Percentiles rank a stretch among this genome's conserved stretches.
Conservation (phyloP, 768 basidiomycete species). For the Coprinopsis strossmayeri region DNA sequence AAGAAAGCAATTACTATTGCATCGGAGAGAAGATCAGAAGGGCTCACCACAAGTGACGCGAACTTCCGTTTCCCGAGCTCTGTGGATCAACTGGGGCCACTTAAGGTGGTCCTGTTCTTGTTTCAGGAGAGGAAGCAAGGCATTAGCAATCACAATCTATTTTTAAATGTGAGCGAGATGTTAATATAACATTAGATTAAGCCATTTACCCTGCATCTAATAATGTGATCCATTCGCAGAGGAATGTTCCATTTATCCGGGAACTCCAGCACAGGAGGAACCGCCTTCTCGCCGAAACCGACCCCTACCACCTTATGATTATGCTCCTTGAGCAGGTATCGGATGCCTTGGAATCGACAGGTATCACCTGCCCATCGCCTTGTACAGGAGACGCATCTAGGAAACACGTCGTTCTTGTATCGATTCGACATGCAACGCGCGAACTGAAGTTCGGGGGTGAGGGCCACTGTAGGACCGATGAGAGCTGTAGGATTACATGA, state of each 20-base stretch:
- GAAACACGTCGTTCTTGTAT: constrained; percentile 65
- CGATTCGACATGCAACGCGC: constrained; percentile 83
- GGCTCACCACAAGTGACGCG: constrained; percentile 78
- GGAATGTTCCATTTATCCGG: constrained; percentile 63
- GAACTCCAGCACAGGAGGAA: constrained; percentile 55
- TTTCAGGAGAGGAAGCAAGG: constrained; percentile 60
- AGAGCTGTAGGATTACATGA: background rate
- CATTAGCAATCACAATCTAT: constrained; percentile 61
- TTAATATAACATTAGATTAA: background rate
- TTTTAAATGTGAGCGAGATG: constrained; percentile 10
- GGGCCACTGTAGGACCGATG: constrained; percentile 11
- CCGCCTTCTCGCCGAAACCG: constrained; percentile 67
- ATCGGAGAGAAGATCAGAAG: constrained; percentile 8
- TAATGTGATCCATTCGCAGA: constrained; percentile 43
- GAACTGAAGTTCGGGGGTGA: constrained; percentile 52
- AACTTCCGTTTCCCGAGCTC: constrained; percentile 75
- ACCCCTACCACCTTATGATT: constrained; percentile 47
- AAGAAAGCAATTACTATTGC: background rate
- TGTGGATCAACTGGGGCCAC: constrained; percentile 52
- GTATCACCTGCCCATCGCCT: constrained; percentile 86
- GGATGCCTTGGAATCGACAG: constrained; percentile 81
- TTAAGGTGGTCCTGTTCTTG: constrained; percentile 59
- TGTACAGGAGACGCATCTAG: constrained; percentile 78
- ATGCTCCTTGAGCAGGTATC: constrained; percentile 67
- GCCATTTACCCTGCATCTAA: constrained; percentile 52